Evolutionary conservation across 352 stramenopile species (phyloP).

Genomic region (Phytophthora boehmeriae): DNA sequence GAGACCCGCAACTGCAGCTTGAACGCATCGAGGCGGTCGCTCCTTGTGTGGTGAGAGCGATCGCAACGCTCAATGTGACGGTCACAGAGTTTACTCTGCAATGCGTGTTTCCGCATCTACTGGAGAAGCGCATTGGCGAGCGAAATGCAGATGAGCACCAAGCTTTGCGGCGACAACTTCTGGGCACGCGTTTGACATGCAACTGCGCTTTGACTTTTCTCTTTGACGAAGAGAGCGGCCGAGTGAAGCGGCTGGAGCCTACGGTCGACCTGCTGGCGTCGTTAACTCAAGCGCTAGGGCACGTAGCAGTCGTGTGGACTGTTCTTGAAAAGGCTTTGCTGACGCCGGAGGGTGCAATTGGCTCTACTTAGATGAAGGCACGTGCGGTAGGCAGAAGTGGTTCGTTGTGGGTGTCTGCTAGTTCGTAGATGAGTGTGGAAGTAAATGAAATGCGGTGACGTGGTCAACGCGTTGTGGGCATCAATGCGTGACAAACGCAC

Average conservation of each 20-base stretch:
- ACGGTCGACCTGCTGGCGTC: background rate
- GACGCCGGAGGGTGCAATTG: background rate
- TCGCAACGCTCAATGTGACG: background rate
- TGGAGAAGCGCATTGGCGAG: background rate
- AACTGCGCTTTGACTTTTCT: constrained; percentile 5
- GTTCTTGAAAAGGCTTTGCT: background rate
- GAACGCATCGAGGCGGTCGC: constrained; percentile 4
- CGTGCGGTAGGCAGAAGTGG: no score
- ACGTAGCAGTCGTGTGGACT: background rate
- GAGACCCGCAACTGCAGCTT: background rate
- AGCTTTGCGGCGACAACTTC: background rate
- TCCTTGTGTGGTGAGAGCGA: background rate
- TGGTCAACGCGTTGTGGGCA: no score
- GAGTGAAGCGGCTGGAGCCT: constrained; percentile 5
- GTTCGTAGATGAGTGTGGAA: no score
- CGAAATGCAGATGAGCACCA: background rate
- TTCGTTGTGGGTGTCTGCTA: no score
- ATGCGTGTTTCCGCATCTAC: constrained; percentile 7
- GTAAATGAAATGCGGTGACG: no score
- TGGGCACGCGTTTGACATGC: background rate
- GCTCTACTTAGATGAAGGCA: background rate
- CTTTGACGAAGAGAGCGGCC: constrained; percentile 8
- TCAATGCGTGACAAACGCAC: no score
- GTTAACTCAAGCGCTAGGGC: background rate
- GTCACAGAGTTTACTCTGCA: constrained; percentile 6